Percentiles rank a stretch among this genome's conserved stretches.
phyloP scores from a whole-genome alignment of 169 alveolate species.

The Miamiensis avidus region DNA sequence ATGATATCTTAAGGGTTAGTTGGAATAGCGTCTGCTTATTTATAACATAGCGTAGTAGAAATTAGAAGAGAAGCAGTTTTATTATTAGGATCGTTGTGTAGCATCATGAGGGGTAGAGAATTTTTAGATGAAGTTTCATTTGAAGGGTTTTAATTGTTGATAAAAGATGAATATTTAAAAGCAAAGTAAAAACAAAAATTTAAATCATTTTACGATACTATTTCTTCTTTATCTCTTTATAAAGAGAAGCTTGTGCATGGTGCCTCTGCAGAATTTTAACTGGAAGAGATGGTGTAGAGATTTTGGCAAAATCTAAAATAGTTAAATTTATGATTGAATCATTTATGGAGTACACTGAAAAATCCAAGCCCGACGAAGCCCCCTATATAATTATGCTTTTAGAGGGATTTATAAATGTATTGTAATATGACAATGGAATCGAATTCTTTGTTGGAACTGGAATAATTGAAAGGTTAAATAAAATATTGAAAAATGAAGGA shows the following conservation, averaged over 20 bases:
- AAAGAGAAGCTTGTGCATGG: constrained; percentile 66
- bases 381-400: constrained; percentile 55
- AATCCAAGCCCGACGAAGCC: constrained; percentile 40
- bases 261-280: constrained; percentile 55
- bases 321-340: constrained; percentile 56
- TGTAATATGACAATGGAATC: constrained; percentile 68
- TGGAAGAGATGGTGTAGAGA: constrained; percentile 65
- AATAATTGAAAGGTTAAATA: constrained; percentile 42
- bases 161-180: constrained; percentile 53
- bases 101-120: constrained; percentile 67
- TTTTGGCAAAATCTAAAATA: constrained; percentile 49
- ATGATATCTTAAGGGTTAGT: constrained; percentile 41
- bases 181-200: constrained; percentile 29
- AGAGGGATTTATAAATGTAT: constrained; percentile 57
- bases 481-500: constrained; percentile 32
- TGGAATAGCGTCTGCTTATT: constrained; percentile 52
- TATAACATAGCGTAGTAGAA: constrained; percentile 51
- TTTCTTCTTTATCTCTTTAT: background rate
- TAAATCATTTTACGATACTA: background rate
- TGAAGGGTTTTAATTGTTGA: constrained; percentile 49
- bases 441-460: constrained; percentile 58
- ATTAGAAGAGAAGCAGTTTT: constrained; percentile 72
- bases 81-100: constrained; percentile 57
- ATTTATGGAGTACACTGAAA: constrained; percentile 54
- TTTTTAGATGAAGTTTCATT: constrained; percentile 46